phyloP scores from a whole-genome alignment of 1,284 basidiomycete genomes.

The Sporisorium graminicola region DNA sequence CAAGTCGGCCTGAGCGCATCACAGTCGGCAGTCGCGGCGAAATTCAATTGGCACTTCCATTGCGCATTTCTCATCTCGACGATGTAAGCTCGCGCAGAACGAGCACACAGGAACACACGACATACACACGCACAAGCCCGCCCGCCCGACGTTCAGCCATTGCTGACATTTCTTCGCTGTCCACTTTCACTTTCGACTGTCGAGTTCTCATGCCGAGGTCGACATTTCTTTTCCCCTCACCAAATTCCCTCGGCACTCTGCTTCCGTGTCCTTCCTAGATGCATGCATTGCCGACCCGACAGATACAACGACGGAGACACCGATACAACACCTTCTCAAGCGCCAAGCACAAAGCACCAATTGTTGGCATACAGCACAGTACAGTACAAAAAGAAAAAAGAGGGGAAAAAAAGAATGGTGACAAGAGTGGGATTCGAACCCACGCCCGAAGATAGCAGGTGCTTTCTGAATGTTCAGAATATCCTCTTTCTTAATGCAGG shows the following conservation, averaged over 20 bases:
- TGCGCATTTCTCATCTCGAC: background rate
- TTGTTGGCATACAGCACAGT: too few relatives aligned
- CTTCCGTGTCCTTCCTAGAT: background rate
- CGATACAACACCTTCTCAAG: background rate
- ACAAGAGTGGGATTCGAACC: slow-evolving; percentile 70
- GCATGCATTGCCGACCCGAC: too few relatives aligned
- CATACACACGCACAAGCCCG: too few relatives aligned
- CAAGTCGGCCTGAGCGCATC: slow-evolving; percentile 8
- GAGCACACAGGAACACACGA: too few relatives aligned
- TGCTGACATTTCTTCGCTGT: too few relatives aligned
- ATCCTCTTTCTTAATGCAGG: too few relatives aligned
- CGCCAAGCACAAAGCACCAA: too few relatives aligned
- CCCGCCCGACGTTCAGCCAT: too few relatives aligned
- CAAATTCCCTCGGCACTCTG: background rate
- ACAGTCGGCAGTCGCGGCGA: background rate
- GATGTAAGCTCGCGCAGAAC: background rate
- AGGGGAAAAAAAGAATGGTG: slow-evolving; percentile 29
- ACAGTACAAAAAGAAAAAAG: background rate
- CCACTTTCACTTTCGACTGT: slow-evolving; percentile 6
- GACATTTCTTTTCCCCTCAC: background rate
- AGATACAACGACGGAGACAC: background rate
- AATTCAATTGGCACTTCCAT: background rate
- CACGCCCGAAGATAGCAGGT: slow-evolving; percentile 68
- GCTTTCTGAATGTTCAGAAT: slow-evolving; percentile 21
- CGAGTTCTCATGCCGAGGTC: background rate